Evolutionary conservation across 2,329 filamentous ascomycete species (phyloP).

Genomic region (Diaporthe amygdali): DNA sequence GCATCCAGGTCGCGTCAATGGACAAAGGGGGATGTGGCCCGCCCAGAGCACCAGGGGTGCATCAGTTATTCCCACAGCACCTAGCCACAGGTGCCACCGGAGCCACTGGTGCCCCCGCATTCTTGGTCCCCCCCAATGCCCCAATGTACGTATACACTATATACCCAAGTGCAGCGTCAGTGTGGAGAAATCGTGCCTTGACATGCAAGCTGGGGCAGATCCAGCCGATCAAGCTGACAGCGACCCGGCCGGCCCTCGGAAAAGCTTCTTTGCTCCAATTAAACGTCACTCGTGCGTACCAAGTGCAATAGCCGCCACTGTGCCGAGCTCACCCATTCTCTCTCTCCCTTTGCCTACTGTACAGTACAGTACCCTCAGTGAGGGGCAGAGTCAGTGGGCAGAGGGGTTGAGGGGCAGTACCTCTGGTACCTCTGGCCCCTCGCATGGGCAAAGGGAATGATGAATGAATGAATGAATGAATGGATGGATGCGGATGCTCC

Average conservation of each 20-base stretch:
- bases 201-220: slow-evolving; percentile 13
- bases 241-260: slow-evolving; percentile 3
- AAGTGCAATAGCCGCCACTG: slow-evolving; percentile 16
- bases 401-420: neutral
- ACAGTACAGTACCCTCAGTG: neutral
- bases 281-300: slow-evolving; percentile 18
- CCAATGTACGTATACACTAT: too few species aligned
- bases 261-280: slow-evolving; percentile 22
- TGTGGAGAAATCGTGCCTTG: slow-evolving; percentile 2
- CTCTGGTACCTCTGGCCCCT: too few species aligned
- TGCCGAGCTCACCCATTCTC: neutral
- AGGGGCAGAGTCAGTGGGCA: neutral
- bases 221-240: slow-evolving; percentile 13
- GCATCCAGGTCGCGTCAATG: slow-evolving; percentile 2
- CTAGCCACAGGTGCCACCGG: too few species aligned
- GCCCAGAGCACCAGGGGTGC: too few species aligned
- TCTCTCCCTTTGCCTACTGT: neutral
- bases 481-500: neutral
- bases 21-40: too few species aligned
- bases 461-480: too few species aligned
- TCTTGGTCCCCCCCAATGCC: neutral
- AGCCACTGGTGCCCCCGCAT: neutral
- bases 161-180: slow-evolving; percentile 6
- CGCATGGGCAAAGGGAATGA: neutral
- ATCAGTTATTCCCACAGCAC: neutral